Percentiles rank a stretch among this genome's conserved stretches.
phyloP scores from a whole-genome alignment of 129 eudicot genomes.

The Chrysanthemum lavandulifolium region DNA sequence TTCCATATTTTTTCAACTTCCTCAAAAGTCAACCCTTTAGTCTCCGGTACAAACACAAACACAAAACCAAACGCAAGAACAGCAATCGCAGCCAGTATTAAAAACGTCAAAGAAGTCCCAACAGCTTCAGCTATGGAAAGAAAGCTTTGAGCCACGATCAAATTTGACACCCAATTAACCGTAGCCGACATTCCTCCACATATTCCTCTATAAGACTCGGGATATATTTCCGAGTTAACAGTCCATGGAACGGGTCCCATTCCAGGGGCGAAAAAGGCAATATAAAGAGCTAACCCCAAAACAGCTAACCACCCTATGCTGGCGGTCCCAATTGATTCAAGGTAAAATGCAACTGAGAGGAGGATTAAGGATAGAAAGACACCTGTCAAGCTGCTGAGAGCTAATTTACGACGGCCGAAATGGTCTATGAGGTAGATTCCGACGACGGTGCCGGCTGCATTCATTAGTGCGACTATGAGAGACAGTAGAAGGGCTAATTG shows the following conservation, averaged over 20 bases:
- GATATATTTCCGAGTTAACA: constrained; percentile 75
- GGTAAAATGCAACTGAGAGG: constrained; percentile 45
- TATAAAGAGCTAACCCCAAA: constrained; percentile 54
- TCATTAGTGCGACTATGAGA: constrained; percentile 62
- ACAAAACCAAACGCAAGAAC: constrained; percentile 64
- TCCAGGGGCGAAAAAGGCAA: constrained; percentile 66
- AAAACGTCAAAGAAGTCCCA: constrained; percentile 68
- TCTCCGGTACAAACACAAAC: constrained; percentile 67
- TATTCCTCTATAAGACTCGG: constrained; percentile 60
- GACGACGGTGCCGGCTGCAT: constrained; percentile 57
- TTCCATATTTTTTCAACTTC: constrained; percentile 85
- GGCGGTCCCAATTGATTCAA: constrained; percentile 48
- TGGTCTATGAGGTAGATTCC: constrained; percentile 72
- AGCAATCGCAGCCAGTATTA: constrained; percentile 61
- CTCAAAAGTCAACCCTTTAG: constrained; percentile 84
- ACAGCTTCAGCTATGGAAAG: constrained; percentile 69
- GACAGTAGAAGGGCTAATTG: constrained; percentile 66
- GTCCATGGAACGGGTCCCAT: constrained; percentile 95
- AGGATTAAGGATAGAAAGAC: constrained; percentile 58
- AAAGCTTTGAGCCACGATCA: constrained; percentile 81
- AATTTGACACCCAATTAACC: constrained; percentile 87
- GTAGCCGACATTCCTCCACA: constrained; percentile 95
- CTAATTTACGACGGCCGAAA: constrained; percentile 62
- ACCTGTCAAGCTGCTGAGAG: constrained; percentile 53
- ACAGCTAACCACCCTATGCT: constrained; percentile 64